Base-by-base conservation (phyloP, 257 asterid species). In the Linaria vulgaris region DNA sequence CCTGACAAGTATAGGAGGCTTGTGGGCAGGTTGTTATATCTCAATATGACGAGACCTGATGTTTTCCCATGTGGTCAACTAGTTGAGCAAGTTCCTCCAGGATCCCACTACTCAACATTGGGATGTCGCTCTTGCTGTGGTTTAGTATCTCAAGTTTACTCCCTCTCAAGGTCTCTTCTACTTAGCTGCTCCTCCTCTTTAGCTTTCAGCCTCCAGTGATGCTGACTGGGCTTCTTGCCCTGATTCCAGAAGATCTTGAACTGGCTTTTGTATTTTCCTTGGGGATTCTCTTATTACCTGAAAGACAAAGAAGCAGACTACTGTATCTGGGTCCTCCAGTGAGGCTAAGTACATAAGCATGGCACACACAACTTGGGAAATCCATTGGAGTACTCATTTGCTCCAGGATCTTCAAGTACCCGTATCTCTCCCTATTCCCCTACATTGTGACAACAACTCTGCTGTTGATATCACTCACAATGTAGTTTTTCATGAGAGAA, bases 141-240 rank as follows among this genome's bases (percentile, higher is more conserved):
- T 67, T 9, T 12, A 24, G 4, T 68, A 68, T 22, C 24, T 68
- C 0, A 68, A 68, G 17, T 21, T 21, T 0, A 13, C 41, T 44
- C 63, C 61, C 3, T 45, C 50, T 8, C 61, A 31, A 20, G 53
- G 73, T 6, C 9, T 68, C 0, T 6, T 31, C 0, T 27, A 48
- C 44, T 43, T 2, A 6, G 21, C 1, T 6, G 13, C 0, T 34
- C 30, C 7, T 27, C 15, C 0, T 0, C 2, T 25, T 27, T 3
- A 2, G n/a, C 59, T 59, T 9, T 1, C 3, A 6, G 53, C 15
- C 9, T 58, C 5, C 12, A 47, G 60, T 16, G 59, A 68, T 7
- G 20, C 67, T 9, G 61, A 59, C 19, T 47, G 61, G 73, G 52
- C 44, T 0, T 14, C 61, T 30, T 59, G 66, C 25, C 14, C 16